These are phyloP conservation scores for Barnettozyma wickerhamii DNA, from an alignment of 805 yeast genomes.

Conservation along the genomic window DNA sequence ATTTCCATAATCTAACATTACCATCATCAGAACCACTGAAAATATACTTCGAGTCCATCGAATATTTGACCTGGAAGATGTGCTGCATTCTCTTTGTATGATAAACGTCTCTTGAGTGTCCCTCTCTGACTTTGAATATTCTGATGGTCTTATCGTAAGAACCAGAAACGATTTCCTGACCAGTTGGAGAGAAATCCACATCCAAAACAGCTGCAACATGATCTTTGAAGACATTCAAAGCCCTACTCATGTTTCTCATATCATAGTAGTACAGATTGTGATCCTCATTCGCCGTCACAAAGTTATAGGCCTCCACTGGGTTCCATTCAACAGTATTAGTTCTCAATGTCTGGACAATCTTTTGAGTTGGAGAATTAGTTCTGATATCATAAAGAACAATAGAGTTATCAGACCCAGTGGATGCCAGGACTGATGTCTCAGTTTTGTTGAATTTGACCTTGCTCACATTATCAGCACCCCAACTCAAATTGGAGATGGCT, in stretches of 20 bases:
- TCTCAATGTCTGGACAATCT: conserved; percentile 75
- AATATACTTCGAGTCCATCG: conserved; percentile 87
- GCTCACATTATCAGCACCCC: conserved; percentile 95
- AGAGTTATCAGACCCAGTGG: conserved; percentile 88
- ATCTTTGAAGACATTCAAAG: conserved; percentile 84
- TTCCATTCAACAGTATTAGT: conserved; percentile 91
- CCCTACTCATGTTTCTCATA: conserved; percentile 84
- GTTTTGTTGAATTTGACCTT: conserved; percentile 84
- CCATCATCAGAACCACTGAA: conserved; percentile 95
- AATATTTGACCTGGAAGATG: conserved; percentile 74
- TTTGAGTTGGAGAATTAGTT: conserved; percentile 89
- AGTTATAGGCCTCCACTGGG: conserved; percentile 95
- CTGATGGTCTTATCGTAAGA: conserved; percentile 93
- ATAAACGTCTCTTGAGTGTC: conserved; percentile 92
- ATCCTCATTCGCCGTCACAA: conserved; percentile 91
- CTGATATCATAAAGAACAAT: conserved; percentile 87
- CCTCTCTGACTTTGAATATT: conserved; percentile 67
- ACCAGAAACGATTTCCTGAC: conserved; percentile 92
- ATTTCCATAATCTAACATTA: conserved; percentile 90
- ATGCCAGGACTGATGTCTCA: conserved; percentile 84
- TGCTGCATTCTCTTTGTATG: conserved; percentile 98
- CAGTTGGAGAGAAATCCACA: conserved; percentile 94
- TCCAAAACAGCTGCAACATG: conserved; percentile 96
- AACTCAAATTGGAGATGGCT: conserved; percentile 71
- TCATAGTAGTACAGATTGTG: conserved; percentile 94